Conservation (phyloP, 108 stramenopile genomes). For the Nitzschia sp. region DNA sequence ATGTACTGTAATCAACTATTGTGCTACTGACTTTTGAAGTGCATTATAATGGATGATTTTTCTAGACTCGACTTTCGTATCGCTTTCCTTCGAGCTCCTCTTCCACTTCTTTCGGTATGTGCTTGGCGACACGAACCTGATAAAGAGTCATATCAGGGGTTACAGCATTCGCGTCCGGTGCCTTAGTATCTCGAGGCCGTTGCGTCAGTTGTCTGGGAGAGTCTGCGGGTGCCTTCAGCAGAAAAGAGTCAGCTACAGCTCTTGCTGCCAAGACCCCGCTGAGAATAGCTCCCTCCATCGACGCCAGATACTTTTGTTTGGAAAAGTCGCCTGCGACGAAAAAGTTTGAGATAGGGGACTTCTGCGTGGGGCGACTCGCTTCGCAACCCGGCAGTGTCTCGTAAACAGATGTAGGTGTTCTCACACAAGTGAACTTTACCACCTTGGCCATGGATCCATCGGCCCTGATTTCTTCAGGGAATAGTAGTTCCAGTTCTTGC, state of each 20-base stretch:
- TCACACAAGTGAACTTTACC: constrained; percentile 84
- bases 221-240: background rate
- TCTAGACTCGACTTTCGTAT: background rate
- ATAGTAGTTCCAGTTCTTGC: constrained; percentile 86
- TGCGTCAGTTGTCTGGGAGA: background rate
- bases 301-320: constrained; percentile 89
- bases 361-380: constrained; percentile 87
- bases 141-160: background rate
- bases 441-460: constrained; percentile 64
- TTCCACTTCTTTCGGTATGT: background rate
- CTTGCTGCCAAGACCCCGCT: constrained; percentile 87
- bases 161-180: background rate
- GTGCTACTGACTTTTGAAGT: no score
- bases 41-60: no score
- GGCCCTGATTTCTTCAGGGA: constrained; percentile 89
- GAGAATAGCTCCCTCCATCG: constrained; percentile 93
- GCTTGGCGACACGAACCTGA: background rate
- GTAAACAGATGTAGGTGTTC: constrained; percentile 88
- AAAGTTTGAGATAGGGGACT: constrained; percentile 87
- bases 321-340: constrained; percentile 92
- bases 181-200: background rate
- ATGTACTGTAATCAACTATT: no score
- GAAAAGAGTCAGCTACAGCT: constrained; percentile 28
- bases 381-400: constrained; percentile 88
- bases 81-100: background rate